These are phyloP conservation scores for Pyrrhoderma lamaoense DNA, from an alignment of 1,284 basidiomycete species.

Conservation along the genomic window DNA sequence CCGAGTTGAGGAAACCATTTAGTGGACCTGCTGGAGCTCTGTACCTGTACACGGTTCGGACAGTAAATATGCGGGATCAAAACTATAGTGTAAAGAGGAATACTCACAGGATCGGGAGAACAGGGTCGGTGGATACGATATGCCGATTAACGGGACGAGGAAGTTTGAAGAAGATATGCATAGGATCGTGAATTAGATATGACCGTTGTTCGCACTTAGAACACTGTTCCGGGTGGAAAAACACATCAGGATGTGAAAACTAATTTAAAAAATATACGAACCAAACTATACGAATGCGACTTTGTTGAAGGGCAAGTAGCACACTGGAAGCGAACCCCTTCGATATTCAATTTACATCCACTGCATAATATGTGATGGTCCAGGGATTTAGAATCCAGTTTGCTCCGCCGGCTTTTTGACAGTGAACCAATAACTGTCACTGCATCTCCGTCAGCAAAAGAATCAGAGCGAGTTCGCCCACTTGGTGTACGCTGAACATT, in stretches of 20 bases:
- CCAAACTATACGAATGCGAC: slow-evolving; percentile 55
- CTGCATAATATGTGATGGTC: slow-evolving; percentile 56
- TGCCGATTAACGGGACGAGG: slow-evolving; percentile 66
- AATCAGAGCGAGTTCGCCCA: slow-evolving; percentile 41
- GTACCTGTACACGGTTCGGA: slow-evolving; percentile 40
- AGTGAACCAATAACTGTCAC: slow-evolving; percentile 51
- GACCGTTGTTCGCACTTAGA: slow-evolving; percentile 70
- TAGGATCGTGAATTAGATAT: slow-evolving; percentile 71
- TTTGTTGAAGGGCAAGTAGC: slow-evolving; percentile 62
- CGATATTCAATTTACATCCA: slow-evolving; percentile 55
- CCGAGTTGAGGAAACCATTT: slow-evolving; percentile 31
- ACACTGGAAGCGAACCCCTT: slow-evolving; percentile 70
- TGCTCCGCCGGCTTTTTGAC: slow-evolving; percentile 22
- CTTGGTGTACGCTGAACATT: slow-evolving; percentile 35
- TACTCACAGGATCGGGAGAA: slow-evolving; percentile 65
- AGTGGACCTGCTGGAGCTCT: slow-evolving; percentile 55
- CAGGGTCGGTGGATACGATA: slow-evolving; percentile 50
- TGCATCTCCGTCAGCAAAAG: slow-evolving; percentile 43
- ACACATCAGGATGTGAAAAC: slow-evolving; percentile 4
- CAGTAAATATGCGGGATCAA: slow-evolving; percentile 1
- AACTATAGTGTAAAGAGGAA: not conserved
- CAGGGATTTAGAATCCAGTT: slow-evolving; percentile 23
- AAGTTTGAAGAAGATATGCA: slow-evolving; percentile 83
- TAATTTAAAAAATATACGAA: slow-evolving; percentile 24
- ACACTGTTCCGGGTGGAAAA: slow-evolving; percentile 46